phyloP scores from a whole-genome alignment of 768 basidiomycete genomes.

The Tylopilus subfusipes region DNA sequence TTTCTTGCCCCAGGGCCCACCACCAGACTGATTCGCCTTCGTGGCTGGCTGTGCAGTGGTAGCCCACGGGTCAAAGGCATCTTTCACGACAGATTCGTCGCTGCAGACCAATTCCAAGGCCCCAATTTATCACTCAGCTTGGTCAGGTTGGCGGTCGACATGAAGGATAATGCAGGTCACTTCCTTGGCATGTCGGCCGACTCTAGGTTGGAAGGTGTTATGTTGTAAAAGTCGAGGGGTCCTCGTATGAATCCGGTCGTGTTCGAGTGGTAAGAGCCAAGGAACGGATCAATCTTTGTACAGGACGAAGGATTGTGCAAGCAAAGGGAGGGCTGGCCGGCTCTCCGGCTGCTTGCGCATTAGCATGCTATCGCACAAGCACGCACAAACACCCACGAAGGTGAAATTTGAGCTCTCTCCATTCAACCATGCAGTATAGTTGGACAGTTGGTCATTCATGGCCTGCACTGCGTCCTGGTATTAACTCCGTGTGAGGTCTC shows the following conservation, averaged over 20 bases:
- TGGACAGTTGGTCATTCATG: constrained; percentile 56
- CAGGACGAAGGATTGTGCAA: constrained; percentile 49
- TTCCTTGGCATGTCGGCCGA: constrained; percentile 45
- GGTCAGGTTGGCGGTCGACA: constrained; percentile 50
- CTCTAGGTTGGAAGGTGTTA: constrained; percentile 47
- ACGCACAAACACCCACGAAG: constrained; percentile 43
- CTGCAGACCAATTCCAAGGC: constrained; percentile 68
- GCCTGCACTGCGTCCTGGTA: constrained; percentile 63
- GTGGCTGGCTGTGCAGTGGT: constrained; percentile 1
- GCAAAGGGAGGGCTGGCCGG: constrained; percentile 40
- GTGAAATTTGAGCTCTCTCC: constrained; percentile 63
- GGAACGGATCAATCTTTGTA: constrained; percentile 41
- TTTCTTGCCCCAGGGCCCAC: constrained; percentile 6
- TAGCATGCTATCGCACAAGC: constrained; percentile 14
- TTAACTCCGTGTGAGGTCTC: constrained; percentile 58
- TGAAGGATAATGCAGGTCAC: constrained; percentile 45
- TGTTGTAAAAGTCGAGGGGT: constrained; percentile 57
- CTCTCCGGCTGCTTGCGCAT: constrained; percentile 42
- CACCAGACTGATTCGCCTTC: constrained; percentile 2
- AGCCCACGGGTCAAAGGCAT: no score
- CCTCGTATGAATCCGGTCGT: constrained; percentile 79
- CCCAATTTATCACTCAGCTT: constrained; percentile 46
- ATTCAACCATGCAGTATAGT: constrained; percentile 74
- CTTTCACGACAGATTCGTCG: constrained; percentile 59
- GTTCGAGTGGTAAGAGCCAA: constrained; percentile 66